Evolutionary conservation across 352 stramenopile genomes (phyloP), one percentile per base, ranked within the genome.

Genomic region (Thalassiosira mediterranea): DNA sequence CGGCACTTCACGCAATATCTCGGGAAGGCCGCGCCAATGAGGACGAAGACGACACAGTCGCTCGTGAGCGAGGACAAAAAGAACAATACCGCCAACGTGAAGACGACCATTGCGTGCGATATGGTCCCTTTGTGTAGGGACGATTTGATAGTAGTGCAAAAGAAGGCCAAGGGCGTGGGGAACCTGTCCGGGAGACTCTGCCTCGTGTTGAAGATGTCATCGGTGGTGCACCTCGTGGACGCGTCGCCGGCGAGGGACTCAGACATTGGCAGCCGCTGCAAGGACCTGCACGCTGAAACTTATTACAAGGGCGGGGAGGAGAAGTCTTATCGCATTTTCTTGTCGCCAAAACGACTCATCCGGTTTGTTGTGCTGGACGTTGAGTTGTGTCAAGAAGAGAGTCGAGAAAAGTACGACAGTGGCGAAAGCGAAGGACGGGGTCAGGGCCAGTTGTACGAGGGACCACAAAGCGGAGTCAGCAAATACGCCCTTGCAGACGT

Each of bases 11-110:
- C 97, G 0, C 91, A 98, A 58, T 99, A 99, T 81, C 79, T 99
- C 40, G 87, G 95, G 34, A 92, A 96, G 51, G 92, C 95, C 0
- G 95, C 98, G 49, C 97, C 98, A 0, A 93, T 98, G 79, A 90
- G 84, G 54, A 88, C 96, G 42, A 98, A 98, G 80, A 97, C 96
- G 25, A 96, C 94, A 53, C 97, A 98, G 83, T 98, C 99, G 76
- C 86, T 99, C 29, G 96, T 99, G 26, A 98, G 93, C 17, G 93
- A 96, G 8, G 97, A 99, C 89, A 94, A 96, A 71, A 96, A 98
- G 72, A 98, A 95, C 89, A 99, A 99, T 88, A 98, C 97, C 29
- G 95, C 97, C 79, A 99, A 99, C 89, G 97, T 99, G 83, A 98
- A 99, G 87, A 97, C 99, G 79, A 99, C 96, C 29, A 96, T 98